Conservation (phyloP, 176 grass and related monocot species). For the Carex scoparia region DNA sequence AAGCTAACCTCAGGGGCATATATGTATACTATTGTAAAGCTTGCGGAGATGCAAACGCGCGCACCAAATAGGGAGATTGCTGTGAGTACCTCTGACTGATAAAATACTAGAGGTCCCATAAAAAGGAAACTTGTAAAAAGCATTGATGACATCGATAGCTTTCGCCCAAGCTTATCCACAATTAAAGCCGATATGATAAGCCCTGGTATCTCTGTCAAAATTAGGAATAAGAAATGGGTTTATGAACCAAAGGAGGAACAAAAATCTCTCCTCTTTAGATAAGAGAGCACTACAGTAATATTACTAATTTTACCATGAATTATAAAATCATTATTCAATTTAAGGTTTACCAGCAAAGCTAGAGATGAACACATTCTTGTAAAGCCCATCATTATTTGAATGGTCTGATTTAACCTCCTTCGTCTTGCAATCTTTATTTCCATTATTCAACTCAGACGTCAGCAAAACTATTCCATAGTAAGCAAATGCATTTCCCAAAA, state of each 20-base stretch:
- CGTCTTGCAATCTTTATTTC: conserved; percentile 56
- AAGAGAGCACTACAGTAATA: background rate
- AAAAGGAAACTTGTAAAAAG: conserved; percentile 74
- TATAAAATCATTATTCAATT: background rate
- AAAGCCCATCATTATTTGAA: conserved; percentile 52
- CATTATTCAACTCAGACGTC: conserved; percentile 83
- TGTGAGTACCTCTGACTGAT: conserved; percentile 51
- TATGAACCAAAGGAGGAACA: background rate
- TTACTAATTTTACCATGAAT: background rate
- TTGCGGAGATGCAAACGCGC: conserved; percentile 72
- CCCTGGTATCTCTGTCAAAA: conserved; percentile 78
- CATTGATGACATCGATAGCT: conserved; percentile 88
- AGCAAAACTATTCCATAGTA: conserved; percentile 96
- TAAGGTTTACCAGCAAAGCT: conserved; percentile 78
- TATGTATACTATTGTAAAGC: conserved; percentile 89
- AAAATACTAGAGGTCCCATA: conserved; percentile 74
- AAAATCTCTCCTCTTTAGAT: background rate
- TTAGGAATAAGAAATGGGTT: conserved; percentile 7
- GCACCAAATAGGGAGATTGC: conserved; percentile 71
- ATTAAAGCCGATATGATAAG: conserved; percentile 62
- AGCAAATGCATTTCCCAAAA: conserved; percentile 92
- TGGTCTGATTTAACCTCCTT: conserved; percentile 45
- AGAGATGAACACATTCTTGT: conserved; percentile 89
- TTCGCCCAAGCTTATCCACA: conserved; percentile 82
- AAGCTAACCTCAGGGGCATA: conserved; percentile 88